Evolutionary conservation across 1,139 yeast species (phyloP).

Genomic region (Taphrina communis): DNA sequence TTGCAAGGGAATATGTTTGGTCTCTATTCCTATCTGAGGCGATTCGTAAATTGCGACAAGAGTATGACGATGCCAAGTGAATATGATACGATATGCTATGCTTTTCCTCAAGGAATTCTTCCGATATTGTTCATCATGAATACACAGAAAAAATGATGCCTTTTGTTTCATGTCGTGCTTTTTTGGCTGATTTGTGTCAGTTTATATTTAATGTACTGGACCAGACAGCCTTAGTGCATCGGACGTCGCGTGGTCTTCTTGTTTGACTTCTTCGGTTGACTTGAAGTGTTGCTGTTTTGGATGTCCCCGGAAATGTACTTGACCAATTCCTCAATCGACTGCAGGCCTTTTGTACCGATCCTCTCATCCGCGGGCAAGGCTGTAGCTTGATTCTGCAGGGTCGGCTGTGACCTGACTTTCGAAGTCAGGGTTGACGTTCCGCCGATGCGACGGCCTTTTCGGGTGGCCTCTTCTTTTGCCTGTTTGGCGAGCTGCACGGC

Average conservation of each 20-base stretch:
- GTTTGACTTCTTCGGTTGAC: neutral
- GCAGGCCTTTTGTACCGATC: slow-evolving; percentile 37
- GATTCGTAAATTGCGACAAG: too few relatives aligned
- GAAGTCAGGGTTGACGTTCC: slow-evolving; percentile 17
- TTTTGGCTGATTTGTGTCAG: too few relatives aligned
- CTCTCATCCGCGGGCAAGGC: slow-evolving; percentile 17
- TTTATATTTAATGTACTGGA: neutral
- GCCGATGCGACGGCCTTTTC: slow-evolving; percentile 28
- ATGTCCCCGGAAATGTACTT: slow-evolving; percentile 51
- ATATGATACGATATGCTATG: too few relatives aligned
- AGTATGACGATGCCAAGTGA: too few relatives aligned
- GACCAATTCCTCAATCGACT: slow-evolving; percentile 51
- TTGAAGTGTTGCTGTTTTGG: neutral
- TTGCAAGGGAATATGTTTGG: too few relatives aligned
- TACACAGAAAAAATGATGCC: too few relatives aligned
- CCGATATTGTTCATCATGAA: too few relatives aligned
- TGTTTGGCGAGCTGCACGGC: slow-evolving; percentile 51
- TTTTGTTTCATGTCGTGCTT: too few relatives aligned
- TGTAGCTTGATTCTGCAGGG: slow-evolving; percentile 8
- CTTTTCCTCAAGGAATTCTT: too few relatives aligned
- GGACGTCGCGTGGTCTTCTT: slow-evolving; percentile 23
- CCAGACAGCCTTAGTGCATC: slow-evolving; percentile 3
- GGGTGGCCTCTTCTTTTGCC: slow-evolving; percentile 29
- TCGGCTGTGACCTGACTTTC: slow-evolving; percentile 20
- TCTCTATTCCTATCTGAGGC: too few relatives aligned